Evolutionary conservation across 1,284 basidiomycete species (phyloP).

Genomic region (Heterobasidion parviporum): DNA sequence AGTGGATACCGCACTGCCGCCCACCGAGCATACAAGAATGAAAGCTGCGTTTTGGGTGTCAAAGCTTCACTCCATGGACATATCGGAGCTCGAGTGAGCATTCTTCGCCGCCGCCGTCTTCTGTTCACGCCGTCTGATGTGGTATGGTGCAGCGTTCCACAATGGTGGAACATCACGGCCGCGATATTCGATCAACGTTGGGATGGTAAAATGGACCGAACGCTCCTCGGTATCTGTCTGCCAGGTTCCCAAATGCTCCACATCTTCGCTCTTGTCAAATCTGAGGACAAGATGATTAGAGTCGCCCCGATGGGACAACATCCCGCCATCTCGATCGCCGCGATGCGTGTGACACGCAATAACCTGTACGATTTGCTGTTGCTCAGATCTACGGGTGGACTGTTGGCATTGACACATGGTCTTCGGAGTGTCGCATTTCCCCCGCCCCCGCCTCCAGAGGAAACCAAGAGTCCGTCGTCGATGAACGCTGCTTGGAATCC

Average conservation of each 20-base stretch:
- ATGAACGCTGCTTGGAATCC: background rate
- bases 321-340: constrained; percentile 42
- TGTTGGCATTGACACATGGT: constrained; percentile 57
- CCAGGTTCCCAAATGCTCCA: constrained; percentile 37
- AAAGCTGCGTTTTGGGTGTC: constrained; percentile 64
- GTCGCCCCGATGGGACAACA: constrained; percentile 31
- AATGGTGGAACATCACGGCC: constrained; percentile 41
- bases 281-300: constrained; percentile 31
- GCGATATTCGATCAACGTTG: constrained; percentile 61
- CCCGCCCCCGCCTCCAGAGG: constrained; percentile 28
- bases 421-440: constrained; percentile 24
- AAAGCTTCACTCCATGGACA: constrained; percentile 42
- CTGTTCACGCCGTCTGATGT: constrained; percentile 4
- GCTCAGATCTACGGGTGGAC: constrained; percentile 40
- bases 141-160: constrained; percentile 12
- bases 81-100: constrained; percentile 45
- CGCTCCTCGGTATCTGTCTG: constrained; percentile 51
- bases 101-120: background rate
- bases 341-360: constrained; percentile 56
- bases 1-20: constrained; percentile 27
- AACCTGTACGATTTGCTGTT: constrained; percentile 63
- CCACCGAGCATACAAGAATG: constrained; percentile 53
- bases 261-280: constrained; percentile 34
- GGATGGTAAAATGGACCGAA: constrained; percentile 41
- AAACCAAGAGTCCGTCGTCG: background rate